Evolutionary conservation across 768 basidiomycete genomes (phyloP).

Genomic region (Pleurotus pulmonarius): DNA sequence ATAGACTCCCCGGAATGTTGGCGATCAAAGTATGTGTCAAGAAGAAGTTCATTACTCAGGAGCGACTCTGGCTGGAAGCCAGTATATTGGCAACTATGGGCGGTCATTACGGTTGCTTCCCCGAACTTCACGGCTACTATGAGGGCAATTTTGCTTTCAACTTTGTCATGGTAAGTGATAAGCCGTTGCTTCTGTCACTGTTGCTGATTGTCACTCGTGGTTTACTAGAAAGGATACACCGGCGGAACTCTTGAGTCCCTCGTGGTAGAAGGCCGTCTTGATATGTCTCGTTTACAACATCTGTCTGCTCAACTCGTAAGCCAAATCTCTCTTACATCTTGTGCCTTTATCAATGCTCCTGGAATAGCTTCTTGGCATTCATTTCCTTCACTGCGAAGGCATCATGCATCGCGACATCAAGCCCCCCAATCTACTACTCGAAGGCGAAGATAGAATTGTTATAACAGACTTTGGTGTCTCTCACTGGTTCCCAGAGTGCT

Average conservation of each 20-base stretch:
- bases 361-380: conserved; percentile 1
- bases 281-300: background rate
- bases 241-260: background rate
- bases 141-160: background rate
- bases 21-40: conserved; percentile 1
- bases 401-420: conserved; percentile 99
- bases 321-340: background rate
- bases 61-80: too few species aligned
- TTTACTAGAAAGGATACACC: background rate
- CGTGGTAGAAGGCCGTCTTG: background rate
- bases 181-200: background rate
- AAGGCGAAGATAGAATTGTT: background rate
- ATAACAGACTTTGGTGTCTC: conserved; percentile 10
- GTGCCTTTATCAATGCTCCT: background rate
- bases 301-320: conserved; percentile 2
- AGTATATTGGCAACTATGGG: background rate
- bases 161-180: background rate
- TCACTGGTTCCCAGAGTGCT: background rate
- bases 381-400: conserved; percentile 6
- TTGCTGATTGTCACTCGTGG: background rate
- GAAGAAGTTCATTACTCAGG: background rate
- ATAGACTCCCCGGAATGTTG: background rate
- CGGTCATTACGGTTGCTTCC: background rate
- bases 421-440: conserved; percentile 95
- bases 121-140: background rate